Conservation (phyloP, 495 filamentous ascomycete species). For the Durotheca rogersii region DNA sequence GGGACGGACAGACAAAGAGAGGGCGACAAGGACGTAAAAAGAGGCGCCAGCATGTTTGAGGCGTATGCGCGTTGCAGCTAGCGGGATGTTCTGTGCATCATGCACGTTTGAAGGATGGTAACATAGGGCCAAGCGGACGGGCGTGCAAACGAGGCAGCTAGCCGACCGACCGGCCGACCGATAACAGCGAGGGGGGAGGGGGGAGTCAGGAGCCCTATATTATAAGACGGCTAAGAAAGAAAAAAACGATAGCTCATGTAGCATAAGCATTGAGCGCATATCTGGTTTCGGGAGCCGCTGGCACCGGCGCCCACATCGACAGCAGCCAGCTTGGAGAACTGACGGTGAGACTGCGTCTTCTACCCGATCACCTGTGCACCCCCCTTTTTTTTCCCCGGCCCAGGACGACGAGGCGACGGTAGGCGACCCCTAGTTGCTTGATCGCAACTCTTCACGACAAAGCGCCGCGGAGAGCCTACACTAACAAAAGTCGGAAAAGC, state of each 20-base stretch:
- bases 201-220: background rate
- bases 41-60: too few relatives aligned
- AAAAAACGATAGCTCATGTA: constrained; percentile 22
- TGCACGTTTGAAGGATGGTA: constrained; percentile 9
- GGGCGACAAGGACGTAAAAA: too few relatives aligned
- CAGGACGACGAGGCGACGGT: too few relatives aligned
- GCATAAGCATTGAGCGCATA: constrained; percentile 24
- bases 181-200: background rate
- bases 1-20: background rate
- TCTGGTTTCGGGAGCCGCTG: background rate
- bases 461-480: too few relatives aligned
- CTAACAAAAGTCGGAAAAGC: too few relatives aligned
- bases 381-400: too few relatives aligned
- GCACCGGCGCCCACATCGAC: too few relatives aligned
- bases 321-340: too few relatives aligned
- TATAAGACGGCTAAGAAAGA: constrained; percentile 2
- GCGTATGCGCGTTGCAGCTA: constrained; percentile 7
- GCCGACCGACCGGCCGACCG: background rate
- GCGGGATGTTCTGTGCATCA: constrained; percentile 16
- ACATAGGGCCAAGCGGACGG: constrained; percentile 6
- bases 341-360: too few relatives aligned
- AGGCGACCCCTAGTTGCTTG: too few relatives aligned
- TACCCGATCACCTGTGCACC: too few relatives aligned
- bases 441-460: too few relatives aligned
- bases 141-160: background rate